Conservation (phyloP, 1,284 basidiomycete species). For the Marasmius sp. region DNA sequence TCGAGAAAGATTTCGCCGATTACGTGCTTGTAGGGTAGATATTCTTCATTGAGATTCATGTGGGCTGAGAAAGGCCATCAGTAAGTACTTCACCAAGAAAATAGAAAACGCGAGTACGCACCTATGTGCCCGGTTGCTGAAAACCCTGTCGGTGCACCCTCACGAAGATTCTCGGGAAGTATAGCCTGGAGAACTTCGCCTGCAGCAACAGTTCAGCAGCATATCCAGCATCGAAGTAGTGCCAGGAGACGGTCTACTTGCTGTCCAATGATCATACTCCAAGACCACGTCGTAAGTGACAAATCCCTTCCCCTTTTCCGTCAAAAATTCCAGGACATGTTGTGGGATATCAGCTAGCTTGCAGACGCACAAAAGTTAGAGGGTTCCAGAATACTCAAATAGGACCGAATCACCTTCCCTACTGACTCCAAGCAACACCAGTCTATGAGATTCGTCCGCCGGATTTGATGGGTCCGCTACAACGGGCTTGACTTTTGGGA, state of each 20-base stretch:
- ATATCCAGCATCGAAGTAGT: not conserved
- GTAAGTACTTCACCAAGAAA: not conserved
- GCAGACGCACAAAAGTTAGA: constrained; percentile 25
- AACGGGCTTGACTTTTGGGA: constrained; percentile 67
- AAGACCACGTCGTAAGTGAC: constrained; percentile 62
- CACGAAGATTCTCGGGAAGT: constrained; percentile 73
- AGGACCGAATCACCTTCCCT: constrained; percentile 51
- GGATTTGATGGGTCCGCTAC: constrained; percentile 48
- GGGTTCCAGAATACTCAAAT: constrained; percentile 3
- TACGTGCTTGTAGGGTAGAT: constrained; percentile 86
- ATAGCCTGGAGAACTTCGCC: constrained; percentile 55
- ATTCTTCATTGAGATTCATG: constrained; percentile 89
- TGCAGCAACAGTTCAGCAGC: not conserved
- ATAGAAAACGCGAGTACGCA: constrained; percentile 29
- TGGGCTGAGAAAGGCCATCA: constrained; percentile 53
- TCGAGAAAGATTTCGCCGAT: constrained; percentile 93
- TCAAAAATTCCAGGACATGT: constrained; percentile 55
- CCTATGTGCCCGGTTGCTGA: constrained; percentile 92
- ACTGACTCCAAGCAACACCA: constrained; percentile 62
- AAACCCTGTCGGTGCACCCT: constrained; percentile 85
- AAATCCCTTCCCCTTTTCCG: constrained; percentile 53
- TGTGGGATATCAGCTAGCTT: constrained; percentile 68
- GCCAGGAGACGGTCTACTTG: constrained; percentile 48
- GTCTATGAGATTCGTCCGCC: constrained; percentile 38
- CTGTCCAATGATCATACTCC: constrained; percentile 84